These are phyloP conservation scores for Amphirosellinia nigrospora DNA, from an alignment of 495 filamentous ascomycete genomes.

Conservation along the genomic window DNA sequence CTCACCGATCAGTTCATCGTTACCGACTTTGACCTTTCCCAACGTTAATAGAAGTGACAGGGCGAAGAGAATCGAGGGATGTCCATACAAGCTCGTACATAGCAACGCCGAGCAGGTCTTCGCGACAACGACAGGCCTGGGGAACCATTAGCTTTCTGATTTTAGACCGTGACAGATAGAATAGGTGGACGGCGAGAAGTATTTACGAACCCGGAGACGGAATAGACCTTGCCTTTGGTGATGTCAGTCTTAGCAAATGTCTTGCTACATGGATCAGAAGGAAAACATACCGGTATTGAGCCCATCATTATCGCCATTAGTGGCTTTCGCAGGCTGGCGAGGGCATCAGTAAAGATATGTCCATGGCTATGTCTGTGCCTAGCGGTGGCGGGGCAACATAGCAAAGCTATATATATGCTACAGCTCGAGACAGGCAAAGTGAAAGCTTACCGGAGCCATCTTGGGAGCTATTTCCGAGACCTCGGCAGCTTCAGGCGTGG, in stretches of 20 bases:
- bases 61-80: constrained; percentile 30
- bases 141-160: constrained; percentile 33
- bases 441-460: constrained; percentile 66
- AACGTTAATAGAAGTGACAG: constrained; percentile 30
- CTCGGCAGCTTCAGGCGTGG: constrained; percentile 44
- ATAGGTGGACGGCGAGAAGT: constrained; percentile 13
- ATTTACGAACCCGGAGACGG: constrained; percentile 73
- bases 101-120: constrained; percentile 98
- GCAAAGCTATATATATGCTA: background rate
- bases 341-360: constrained; percentile 11
- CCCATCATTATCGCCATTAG: constrained; percentile 48
- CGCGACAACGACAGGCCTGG: constrained; percentile 94
- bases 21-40: constrained; percentile 80
- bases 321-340: constrained; percentile 38
- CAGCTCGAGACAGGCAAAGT: constrained; percentile 23
- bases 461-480: constrained; percentile 46
- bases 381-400: constrained; percentile 23
- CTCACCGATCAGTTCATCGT: constrained; percentile 89
- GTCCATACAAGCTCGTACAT: constrained; percentile 95
- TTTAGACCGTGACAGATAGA: background rate
- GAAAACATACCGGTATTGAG: constrained; percentile 43
- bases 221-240: constrained; percentile 72
- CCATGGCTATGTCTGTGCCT: background rate
- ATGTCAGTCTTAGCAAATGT: constrained; percentile 28
- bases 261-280: background rate